Base-by-base conservation (phyloP, 192 early-diverging fungal genomes). In the Coemansia sp. region DNA sequence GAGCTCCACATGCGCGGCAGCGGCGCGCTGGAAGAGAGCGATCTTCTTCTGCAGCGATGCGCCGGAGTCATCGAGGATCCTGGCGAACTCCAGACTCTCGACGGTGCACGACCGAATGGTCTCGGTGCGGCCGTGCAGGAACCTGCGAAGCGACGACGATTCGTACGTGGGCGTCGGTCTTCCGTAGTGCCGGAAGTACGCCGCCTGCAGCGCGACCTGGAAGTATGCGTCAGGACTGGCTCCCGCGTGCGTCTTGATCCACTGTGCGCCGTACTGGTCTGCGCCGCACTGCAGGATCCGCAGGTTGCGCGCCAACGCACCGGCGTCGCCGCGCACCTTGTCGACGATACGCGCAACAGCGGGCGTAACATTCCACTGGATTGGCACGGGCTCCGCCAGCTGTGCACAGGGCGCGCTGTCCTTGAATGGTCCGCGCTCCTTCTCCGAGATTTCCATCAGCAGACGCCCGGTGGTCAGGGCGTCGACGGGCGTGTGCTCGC, bases 401-500 rank as follows among this genome's bases (percentile, higher is more conserved):
- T 72, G 75, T 1, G 92, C 55, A 16, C 73, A 67, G 3, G 64
- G 66, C 51, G 21, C 16, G 49, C 12, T 61, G 49, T 75, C 65
- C 45, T 71, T 66, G 54, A 52, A 43, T 0, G 62, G 52, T 5
- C 72, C 66, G 22, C 65, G 74, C 64, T 76, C 74, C 42, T 84
- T 85, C 60, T 61, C 73, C 8, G 90, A 67, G 9, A 92, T 81
- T 66, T 88, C 88, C 72, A 94, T 85, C 65, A 94, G 83, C 36
- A 95, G 82, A n/a, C 87, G 86, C 37, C 90, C 92, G 22, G 95
- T 92, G 46, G 93, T 90, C 46, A 95, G 89, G 5, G 94, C 96
- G 73, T 98, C 96, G 7, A 90, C 88, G 37, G 95, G 94, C n/a
- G 95, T 85, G 79, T 98, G 96, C 86, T 98, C 95, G 43, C 95